Evolutionary conservation across 495 filamentous ascomycete genomes (phyloP).

Genomic region (Halenospora varia): DNA sequence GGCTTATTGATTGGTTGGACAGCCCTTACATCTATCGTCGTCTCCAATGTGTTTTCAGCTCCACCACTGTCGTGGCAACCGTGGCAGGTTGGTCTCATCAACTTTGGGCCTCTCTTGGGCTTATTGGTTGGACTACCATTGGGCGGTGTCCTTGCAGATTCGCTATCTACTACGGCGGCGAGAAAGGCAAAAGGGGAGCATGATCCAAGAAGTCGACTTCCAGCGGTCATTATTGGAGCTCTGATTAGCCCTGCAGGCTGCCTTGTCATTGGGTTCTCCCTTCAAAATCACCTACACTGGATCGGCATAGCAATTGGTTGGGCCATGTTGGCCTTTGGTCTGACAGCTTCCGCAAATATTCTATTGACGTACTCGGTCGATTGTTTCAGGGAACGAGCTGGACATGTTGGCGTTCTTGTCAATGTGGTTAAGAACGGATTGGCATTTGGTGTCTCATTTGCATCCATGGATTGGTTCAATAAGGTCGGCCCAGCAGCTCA

Average conservation of each 20-base stretch:
- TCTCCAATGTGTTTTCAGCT: neutral
- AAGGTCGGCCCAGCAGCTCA: neutral
- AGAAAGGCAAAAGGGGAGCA: neutral
- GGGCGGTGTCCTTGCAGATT: neutral
- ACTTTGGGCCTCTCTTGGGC: neutral
- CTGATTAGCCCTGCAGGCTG: slow-evolving; percentile 2
- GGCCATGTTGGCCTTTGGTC: slow-evolving; percentile 3
- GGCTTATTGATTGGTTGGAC: neutral
- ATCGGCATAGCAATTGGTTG: neutral
- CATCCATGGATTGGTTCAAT: neutral
- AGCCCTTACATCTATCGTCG: neutral
- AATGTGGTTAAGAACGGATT: slow-evolving; percentile 2
- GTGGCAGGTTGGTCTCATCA: neutral
- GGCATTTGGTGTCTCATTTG: neutral
- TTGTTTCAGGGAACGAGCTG: neutral
- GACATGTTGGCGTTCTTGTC: slow-evolving; percentile 1
- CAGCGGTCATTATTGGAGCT: neutral
- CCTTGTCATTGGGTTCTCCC: neutral
- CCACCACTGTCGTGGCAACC: neutral
- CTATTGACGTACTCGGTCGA: slow-evolving; percentile 8
- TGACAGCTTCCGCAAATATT: slow-evolving; percentile 2
- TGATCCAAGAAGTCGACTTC: neutral
- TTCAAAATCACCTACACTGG: slow-evolving; percentile 4
- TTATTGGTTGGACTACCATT: neutral
- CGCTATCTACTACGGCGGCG: neutral